These are phyloP conservation scores for Actinomucor elegans DNA, from an alignment of 371 early-diverging fungal genomes.

Conservation along the genomic window DNA sequence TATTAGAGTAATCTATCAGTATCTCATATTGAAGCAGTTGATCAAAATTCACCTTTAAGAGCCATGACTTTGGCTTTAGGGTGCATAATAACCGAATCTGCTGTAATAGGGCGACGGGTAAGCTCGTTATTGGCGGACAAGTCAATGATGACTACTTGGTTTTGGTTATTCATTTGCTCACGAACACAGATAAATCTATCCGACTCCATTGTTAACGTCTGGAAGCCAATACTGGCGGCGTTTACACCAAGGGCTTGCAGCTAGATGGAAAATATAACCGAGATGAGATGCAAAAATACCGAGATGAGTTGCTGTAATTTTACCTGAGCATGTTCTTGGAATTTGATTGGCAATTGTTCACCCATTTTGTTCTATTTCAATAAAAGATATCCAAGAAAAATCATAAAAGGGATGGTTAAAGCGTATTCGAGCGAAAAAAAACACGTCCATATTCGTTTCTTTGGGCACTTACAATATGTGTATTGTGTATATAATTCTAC, in stretches of 20 bases:
- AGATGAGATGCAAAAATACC: not conserved
- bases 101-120: constrained; percentile 91
- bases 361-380: constrained; percentile 47
- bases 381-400: not conserved
- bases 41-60: constrained; percentile 71
- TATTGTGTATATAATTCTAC: too few species aligned
- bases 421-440: too few species aligned
- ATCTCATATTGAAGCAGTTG: not conserved
- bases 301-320: too few species aligned
- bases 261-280: constrained; percentile 63
- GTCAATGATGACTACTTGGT: constrained; percentile 94
- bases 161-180: constrained; percentile 83
- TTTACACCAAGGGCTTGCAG: constrained; percentile 91
- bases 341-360: constrained; percentile 77
- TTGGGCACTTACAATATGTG: too few species aligned
- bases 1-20: constrained; percentile 24
- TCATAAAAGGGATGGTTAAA: too few species aligned
- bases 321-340: constrained; percentile 97
- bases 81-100: constrained; percentile 98
- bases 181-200: constrained; percentile 97
- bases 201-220: constrained; percentile 96
- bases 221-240: constrained; percentile 91
- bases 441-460: too few species aligned
- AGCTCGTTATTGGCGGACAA: constrained; percentile 80
- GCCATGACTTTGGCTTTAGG: constrained; percentile 92